Base-by-base conservation (phyloP, 306 rosid genomes). In the Mucuna pruriens region DNA sequence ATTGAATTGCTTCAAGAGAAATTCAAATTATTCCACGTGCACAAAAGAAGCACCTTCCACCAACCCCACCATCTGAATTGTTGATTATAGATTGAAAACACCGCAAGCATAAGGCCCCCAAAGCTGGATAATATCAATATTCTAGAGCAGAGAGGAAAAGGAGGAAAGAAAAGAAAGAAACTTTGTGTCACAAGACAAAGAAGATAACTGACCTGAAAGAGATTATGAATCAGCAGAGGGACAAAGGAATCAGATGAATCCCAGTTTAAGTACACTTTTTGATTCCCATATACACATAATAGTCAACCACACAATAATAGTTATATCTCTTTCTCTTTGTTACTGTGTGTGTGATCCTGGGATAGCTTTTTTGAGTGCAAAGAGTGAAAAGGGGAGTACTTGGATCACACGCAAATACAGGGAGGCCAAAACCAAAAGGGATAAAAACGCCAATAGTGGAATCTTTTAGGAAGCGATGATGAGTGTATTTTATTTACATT, bases 341-440 rank as follows among this genome's bases (percentile, higher is more conserved):
- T 11, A 82, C 20, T 66, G 15, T 58, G 16, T 75, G 52, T 45
- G 81, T 17, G 70, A 74, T 42, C 34, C 79, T 54, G 16, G 51
- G 51, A 76, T 54, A 29, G 78, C 87, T 76, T 83, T 83, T 70
- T 23, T 63, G 69, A 13, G 55, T 31, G 60, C 51, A 38, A 57
- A 67, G 80, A 79, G 84, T 84, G 85, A 80, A 74, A 83, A 85
- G 80, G 71, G 69, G 71, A 75, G 88, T 74, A 84, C 93, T 90
- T 90, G 84, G 83, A 86, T 88, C 46, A 73, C 84, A 89, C 93
- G 91, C 92, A 86, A 87, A 82, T 76, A 84, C 79, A 81, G 73
- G 20, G 77, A 85, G 60, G 51, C 80, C 52, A 82, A 85, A 80
- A 65, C 80, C 52, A 82, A 85, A 80, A 65, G 63, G 85, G 86